These are phyloP conservation scores for Yamadazyma oceani DNA, from an alignment of 1,139 yeast genomes.

Conservation along the genomic window DNA sequence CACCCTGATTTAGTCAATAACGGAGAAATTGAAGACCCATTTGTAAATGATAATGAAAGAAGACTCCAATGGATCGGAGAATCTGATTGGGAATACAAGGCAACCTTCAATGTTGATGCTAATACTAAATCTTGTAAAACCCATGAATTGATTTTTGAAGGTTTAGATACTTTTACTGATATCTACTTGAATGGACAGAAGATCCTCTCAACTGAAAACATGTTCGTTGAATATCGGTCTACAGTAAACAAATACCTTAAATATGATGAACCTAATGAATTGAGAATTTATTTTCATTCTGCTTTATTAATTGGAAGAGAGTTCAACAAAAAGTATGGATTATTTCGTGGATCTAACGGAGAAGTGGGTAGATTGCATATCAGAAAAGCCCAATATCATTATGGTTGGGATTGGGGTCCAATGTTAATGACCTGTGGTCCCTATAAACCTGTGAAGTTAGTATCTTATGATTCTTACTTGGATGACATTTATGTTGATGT, in stretches of 20 bases:
- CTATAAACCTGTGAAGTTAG: slow-evolving; percentile 34
- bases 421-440: slow-evolving; percentile 45
- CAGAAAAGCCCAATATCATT: slow-evolving; percentile 53
- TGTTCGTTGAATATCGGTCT: slow-evolving; percentile 29
- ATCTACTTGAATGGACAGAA: slow-evolving; percentile 32
- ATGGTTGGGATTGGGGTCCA: slow-evolving; percentile 62
- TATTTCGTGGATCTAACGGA: slow-evolving; percentile 32
- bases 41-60: slow-evolving; percentile 35
- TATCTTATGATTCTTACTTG: slow-evolving; percentile 19
- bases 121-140: slow-evolving; percentile 2
- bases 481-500: slow-evolving; percentile 20
- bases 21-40: slow-evolving; percentile 41
- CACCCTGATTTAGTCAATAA: slow-evolving; percentile 35
- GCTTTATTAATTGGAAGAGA: slow-evolving; percentile 18
- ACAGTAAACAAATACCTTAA: slow-evolving; percentile 8
- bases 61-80: slow-evolving; percentile 47
- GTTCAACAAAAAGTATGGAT: slow-evolving; percentile 20
- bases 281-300: slow-evolving; percentile 21
- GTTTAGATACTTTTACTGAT: slow-evolving; percentile 42
- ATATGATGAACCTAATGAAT: slow-evolving; percentile 11
- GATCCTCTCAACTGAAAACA: slow-evolving; percentile 32
- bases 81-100: slow-evolving; percentile 36
- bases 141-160: slow-evolving; percentile 34
- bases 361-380: slow-evolving; percentile 38
- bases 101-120: slow-evolving; percentile 3